Evolutionary conservation across 768 basidiomycete genomes (phyloP), one percentile per base, ranked within the genome.

Genomic region (Amanita inopinata): DNA sequence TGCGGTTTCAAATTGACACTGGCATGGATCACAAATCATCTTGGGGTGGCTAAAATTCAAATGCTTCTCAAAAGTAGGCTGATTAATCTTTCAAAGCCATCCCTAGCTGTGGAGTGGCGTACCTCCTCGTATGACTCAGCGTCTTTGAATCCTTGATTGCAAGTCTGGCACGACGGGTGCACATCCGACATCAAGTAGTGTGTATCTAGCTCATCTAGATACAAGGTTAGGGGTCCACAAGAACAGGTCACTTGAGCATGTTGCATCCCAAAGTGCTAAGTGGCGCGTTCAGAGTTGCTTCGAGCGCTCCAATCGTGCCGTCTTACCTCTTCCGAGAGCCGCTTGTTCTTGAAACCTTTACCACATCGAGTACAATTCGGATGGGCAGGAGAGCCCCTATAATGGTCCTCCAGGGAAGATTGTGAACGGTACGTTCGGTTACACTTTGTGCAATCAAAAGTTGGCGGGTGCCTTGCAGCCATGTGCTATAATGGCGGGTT

Each of bases 281-380:
- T n/a, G 25, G 18, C 17, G 34, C 2, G 39, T 36, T 36, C 37
- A 37, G 11, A 27, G 40, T 17, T 19, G 33, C 23, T 39, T n/a
- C 22, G 40, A 25, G 17, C 9, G 25, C 24, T 30, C 34, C 17
- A 43, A 35, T 5, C 33, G 14, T 11, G 33, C 30, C 31, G 35
- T 33, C 61, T 43, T 46, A 67, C 72, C 48, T 63, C 60, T 20
- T 63, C 58, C 20, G 62, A 43, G n/a, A 58, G 53, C 2, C 34
- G 36, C 19, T 47, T 39, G 45, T 72, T 64, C 24, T 56, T 53
- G 38, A 68, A 71, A 2, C 70, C 72, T 33, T 61, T 53, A 8
- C 67, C 65, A 46, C 71, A 74, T 17, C 61, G 57, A 8, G 51
- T 38, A 48, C 71, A 74, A 32, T 69, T 74, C 1, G 71, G 70